Percentiles rank a stretch among this genome's conserved stretches.
Conservation (phyloP, 2,329 filamentous ascomycete species). For the Aschersonia sp. region DNA sequence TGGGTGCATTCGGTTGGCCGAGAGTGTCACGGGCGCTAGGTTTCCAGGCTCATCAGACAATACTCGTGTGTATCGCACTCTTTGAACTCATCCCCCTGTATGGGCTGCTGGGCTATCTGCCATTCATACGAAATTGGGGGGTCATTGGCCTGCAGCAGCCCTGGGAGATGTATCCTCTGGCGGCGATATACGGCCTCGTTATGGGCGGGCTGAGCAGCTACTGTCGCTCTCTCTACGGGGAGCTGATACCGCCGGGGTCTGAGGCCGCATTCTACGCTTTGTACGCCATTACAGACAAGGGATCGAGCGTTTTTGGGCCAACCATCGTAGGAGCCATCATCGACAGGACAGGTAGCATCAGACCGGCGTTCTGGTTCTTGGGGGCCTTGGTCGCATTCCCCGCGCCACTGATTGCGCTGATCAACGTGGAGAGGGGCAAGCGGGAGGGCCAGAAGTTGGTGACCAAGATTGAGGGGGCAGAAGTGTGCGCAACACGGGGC, state of each 20-base stretch:
- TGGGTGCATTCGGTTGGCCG: slow-evolving; percentile 84
- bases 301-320: slow-evolving; percentile 83
- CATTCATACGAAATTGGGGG: slow-evolving; percentile 59
- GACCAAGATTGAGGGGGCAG: slow-evolving; percentile 40
- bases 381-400: slow-evolving; percentile 73
- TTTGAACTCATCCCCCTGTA: slow-evolving; percentile 92
- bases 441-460: slow-evolving; percentile 52
- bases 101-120: slow-evolving; percentile 75
- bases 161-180: slow-evolving; percentile 94
- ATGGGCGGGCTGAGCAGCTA: slow-evolving; percentile 87
- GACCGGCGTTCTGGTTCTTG: slow-evolving; percentile 85
- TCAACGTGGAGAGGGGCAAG: slow-evolving; percentile 71
- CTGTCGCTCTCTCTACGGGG: slow-evolving; percentile 81
- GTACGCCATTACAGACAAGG: slow-evolving; percentile 96
- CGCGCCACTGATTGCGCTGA: slow-evolving; percentile 68
- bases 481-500: slow-evolving; percentile 11
- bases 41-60: slow-evolving; percentile 70
- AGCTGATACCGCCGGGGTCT: slow-evolving; percentile 84
- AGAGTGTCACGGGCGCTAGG: slow-evolving; percentile 55
- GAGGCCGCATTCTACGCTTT: slow-evolving; percentile 94
- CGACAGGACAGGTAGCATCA: slow-evolving; percentile 65
- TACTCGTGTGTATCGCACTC: slow-evolving; percentile 76
- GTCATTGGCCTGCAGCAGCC: slow-evolving; percentile 78
- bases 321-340: slow-evolving; percentile 89
- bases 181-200: slow-evolving; percentile 82